Percentiles rank a stretch among this genome's conserved stretches.
Conservation (phyloP, 441 rosid genomes). For the Jatropha podagrica region DNA sequence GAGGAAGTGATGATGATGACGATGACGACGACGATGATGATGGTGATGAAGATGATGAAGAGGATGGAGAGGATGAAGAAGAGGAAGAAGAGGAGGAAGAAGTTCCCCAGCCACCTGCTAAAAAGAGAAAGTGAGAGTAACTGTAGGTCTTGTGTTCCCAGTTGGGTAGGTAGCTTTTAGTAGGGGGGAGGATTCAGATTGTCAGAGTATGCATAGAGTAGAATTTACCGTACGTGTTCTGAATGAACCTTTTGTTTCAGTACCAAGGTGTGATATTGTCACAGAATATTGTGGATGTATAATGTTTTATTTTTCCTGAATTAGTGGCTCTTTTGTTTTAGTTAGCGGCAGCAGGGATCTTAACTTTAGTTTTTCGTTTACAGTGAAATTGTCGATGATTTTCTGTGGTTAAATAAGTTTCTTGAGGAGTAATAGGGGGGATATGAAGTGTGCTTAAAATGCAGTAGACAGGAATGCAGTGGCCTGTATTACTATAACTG, state of each 20-base stretch:
- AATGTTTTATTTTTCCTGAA: conserved; percentile 17
- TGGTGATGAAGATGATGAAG: conserved; percentile 30
- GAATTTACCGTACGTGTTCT: conserved; percentile 19
- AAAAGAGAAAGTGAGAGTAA: conserved; percentile 63
- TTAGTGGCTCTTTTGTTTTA: neutral
- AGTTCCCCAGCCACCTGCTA: conserved; percentile 67
- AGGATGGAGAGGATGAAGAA: conserved; percentile 40
- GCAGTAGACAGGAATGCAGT: no score
- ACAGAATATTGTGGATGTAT: conserved; percentile 17
- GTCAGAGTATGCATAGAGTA: conserved; percentile 31
- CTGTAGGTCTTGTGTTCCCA: conserved; percentile 4
- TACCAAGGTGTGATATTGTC: conserved; percentile 14
- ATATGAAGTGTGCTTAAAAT: no score
- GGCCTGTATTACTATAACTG: no score
- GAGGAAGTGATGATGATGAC: conserved; percentile 46
- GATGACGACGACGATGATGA: conserved; percentile 38
- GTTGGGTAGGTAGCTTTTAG: conserved; percentile 15
- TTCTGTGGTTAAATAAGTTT: neutral
- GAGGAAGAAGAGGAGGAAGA: conserved; percentile 42
- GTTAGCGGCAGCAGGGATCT: neutral
- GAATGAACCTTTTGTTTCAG: conserved; percentile 22
- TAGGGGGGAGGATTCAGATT: conserved; percentile 16
- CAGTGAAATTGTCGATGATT: neutral
- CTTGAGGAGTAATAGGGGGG: neutral
- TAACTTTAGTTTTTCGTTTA: neutral